Percentiles rank a stretch among this genome's conserved stretches.
These are phyloP conservation scores for Monosporascus cannonballus DNA, from an alignment of 2,329 filamentous ascomycete genomes.

Conservation along the genomic window DNA sequence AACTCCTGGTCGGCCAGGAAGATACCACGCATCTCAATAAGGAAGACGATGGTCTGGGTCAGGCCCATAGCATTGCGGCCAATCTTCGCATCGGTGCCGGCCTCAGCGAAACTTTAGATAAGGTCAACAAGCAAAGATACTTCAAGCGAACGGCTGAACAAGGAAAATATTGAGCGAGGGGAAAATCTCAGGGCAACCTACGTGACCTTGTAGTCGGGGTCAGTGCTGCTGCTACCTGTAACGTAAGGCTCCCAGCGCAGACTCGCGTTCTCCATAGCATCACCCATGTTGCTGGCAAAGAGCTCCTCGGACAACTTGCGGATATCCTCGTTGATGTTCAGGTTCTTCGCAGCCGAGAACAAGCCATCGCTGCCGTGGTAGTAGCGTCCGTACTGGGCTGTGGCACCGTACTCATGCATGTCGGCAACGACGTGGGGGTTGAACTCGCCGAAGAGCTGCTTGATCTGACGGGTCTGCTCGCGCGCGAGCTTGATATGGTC, in stretches of 20 bases:
- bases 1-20: slow-evolving; percentile 22
- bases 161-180: too few relatives aligned
- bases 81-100: slow-evolving; percentile 18
- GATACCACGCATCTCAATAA: slow-evolving; percentile 21
- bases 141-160: too few relatives aligned
- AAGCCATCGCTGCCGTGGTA: slow-evolving; percentile 25
- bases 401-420: slow-evolving; percentile 27
- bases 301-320: slow-evolving; percentile 20
- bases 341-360: slow-evolving; percentile 22
- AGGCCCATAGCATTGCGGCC: slow-evolving; percentile 19
- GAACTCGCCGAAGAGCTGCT: slow-evolving; percentile 22
- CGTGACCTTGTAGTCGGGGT: too few relatives aligned
- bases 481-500: slow-evolving; percentile 25
- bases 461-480: slow-evolving; percentile 23
- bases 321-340: slow-evolving; percentile 24
- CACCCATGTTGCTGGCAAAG: slow-evolving; percentile 21
- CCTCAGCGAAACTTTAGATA: slow-evolving; percentile 15
- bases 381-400: slow-evolving; percentile 18
- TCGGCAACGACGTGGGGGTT: slow-evolving; percentile 26
- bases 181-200: too few relatives aligned
- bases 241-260: slow-evolving; percentile 29
- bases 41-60: slow-evolving; percentile 18
- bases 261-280: slow-evolving; percentile 18
- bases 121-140: not conserved
- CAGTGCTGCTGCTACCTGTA: slow-evolving; percentile 10